Conservation (phyloP, 2,329 filamentous ascomycete genomes). For the Aspergillus niger region DNA sequence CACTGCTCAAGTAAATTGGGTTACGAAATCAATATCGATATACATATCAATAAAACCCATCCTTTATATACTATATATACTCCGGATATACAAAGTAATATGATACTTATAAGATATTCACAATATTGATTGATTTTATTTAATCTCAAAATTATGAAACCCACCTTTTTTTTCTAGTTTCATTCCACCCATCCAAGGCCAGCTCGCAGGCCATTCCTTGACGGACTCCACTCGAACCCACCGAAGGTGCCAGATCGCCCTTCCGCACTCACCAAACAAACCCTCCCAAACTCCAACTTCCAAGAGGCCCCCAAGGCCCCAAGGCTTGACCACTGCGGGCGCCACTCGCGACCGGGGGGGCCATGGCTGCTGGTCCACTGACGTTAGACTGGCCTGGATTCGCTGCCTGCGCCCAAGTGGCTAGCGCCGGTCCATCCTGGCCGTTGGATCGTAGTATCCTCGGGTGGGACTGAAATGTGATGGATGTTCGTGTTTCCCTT, state of each 20-base stretch:
- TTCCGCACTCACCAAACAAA: slow-evolving; percentile 15
- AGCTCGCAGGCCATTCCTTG: slow-evolving; percentile 9
- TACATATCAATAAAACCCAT: too few species aligned
- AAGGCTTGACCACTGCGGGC: slow-evolving; percentile 25
- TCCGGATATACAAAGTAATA: background rate
- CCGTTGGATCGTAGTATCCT: slow-evolving; percentile 26
- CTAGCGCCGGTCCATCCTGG: slow-evolving; percentile 23
- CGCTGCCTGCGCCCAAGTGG: slow-evolving; percentile 17
- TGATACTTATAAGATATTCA: too few species aligned
- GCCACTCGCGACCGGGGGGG: slow-evolving; percentile 21
- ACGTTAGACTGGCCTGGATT: slow-evolving; percentile 23
- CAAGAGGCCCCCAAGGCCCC: slow-evolving; percentile 7
- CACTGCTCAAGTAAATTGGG: too few species aligned
- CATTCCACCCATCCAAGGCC: slow-evolving; percentile 13
- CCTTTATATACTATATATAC: background rate
- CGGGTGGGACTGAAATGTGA: slow-evolving; percentile 19
- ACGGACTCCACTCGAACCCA: slow-evolving; percentile 19
- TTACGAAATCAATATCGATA: too few species aligned
- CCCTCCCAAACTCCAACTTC: slow-evolving; percentile 11
- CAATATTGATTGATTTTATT: background rate
- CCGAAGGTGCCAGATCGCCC: slow-evolving; percentile 25
- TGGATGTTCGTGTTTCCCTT: slow-evolving; percentile 18
- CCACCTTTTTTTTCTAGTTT: background rate
- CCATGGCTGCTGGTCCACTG: slow-evolving; percentile 19
- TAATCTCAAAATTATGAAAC: background rate